phyloP scores from a whole-genome alignment of 1,284 basidiomycete genomes.

The Salmacisia buchloeana region DNA sequence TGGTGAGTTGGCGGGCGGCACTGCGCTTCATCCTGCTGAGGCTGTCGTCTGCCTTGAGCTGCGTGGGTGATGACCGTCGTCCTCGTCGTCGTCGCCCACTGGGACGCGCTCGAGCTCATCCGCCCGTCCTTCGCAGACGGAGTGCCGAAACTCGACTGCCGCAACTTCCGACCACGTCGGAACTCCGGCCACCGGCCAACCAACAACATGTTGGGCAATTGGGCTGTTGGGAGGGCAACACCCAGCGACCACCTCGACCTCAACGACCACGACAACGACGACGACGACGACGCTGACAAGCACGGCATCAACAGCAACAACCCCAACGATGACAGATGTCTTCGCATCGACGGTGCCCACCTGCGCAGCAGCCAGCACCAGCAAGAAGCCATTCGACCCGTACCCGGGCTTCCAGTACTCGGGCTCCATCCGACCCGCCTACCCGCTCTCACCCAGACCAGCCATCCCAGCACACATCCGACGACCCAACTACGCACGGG shows the following conservation, averaged over 20 bases:
- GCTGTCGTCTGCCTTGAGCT: no score
- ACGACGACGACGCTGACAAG: background rate
- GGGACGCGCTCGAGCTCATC: background rate
- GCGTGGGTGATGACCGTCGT: background rate
- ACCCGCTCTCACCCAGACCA: slow-evolving; percentile 43
- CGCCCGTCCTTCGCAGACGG: no score
- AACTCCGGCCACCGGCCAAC: no score
- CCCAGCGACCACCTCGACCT: background rate
- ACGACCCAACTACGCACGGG: slow-evolving; percentile 47
- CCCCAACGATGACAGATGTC: no score
- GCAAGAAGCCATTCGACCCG: slow-evolving; percentile 23
- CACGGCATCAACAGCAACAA: background rate
- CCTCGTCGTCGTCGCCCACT: background rate
- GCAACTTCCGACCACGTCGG: no score
- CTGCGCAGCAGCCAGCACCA: background rate
- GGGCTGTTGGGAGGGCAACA: no score
- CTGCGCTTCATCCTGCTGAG: background rate
- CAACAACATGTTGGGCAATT: no score
- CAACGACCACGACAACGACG: background rate
- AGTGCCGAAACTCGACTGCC: no score
- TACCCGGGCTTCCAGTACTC: slow-evolving; percentile 44
- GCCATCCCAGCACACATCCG: slow-evolving; percentile 42
- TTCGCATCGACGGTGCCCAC: background rate
- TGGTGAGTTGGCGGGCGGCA: background rate
- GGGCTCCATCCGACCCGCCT: slow-evolving; percentile 36